Conservation (phyloP, 2,329 filamentous ascomycete genomes). For the Aspergillus pseudoviridinutans region DNA sequence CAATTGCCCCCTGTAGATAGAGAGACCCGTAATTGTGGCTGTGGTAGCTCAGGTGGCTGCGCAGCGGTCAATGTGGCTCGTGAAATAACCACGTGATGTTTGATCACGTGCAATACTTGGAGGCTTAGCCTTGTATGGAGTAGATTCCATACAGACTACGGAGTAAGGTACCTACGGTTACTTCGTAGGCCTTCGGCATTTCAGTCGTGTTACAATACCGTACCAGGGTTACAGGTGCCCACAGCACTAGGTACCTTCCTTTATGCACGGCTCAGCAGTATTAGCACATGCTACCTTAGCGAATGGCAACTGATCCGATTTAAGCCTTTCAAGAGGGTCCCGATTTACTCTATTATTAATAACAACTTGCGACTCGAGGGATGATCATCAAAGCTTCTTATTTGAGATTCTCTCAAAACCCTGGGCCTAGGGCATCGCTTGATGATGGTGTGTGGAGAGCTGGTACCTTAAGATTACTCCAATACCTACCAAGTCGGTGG, state of each 20-base stretch:
- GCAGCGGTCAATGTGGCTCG: neutral
- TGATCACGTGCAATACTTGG: conserved; percentile 1
- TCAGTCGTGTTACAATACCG: neutral
- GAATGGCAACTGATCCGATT: neutral
- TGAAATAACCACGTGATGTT: neutral
- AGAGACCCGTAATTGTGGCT: conserved; percentile 13
- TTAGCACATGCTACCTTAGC: neutral
- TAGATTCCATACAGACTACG: no score
- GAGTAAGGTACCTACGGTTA: no score
- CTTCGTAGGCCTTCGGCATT: neutral
- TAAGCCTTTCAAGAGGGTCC: neutral
- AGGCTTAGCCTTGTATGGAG: no score
- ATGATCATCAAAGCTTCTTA: neutral
- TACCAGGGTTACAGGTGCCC: neutral
- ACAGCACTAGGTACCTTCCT: no score
- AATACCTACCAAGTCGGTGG: no score
- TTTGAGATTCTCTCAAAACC: neutral
- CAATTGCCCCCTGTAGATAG: conserved; percentile 6
- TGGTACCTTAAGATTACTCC: neutral
- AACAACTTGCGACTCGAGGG: neutral
- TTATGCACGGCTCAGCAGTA: neutral
- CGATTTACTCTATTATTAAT: neutral
- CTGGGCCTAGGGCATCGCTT: neutral
- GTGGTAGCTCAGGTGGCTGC: neutral
- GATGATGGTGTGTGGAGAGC: neutral